A percentile compares a stretch with the other conserved stretches of the same genome.
Conservation (phyloP, 2,329 filamentous ascomycete genomes). For the Paraphaeosphaeria sporulosa region DNA sequence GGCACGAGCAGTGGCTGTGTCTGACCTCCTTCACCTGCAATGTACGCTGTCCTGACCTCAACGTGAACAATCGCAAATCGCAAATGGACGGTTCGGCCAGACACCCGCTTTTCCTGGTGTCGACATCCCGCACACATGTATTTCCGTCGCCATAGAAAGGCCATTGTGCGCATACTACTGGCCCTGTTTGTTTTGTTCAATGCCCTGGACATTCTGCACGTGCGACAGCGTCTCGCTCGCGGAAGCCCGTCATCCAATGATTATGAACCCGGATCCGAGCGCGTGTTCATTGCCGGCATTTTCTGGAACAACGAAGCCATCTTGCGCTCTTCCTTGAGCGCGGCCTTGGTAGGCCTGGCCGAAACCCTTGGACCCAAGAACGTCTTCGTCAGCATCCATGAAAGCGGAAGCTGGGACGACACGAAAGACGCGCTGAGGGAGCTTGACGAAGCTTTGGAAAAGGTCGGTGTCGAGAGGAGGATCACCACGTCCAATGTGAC, state of each 20-base stretch:
- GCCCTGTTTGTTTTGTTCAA: constrained; percentile 1
- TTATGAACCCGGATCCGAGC: constrained; percentile 1
- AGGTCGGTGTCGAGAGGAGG: constrained; percentile 59
- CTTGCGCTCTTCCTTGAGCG: constrained; percentile 67
- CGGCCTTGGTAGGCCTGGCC: constrained; percentile 64
- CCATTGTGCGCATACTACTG: neutral
- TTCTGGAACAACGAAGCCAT: constrained; percentile 72
- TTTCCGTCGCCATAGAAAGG: neutral
- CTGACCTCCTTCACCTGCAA: neutral
- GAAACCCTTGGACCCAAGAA: constrained; percentile 66
- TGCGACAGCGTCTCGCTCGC: neutral
- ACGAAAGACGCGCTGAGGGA: constrained; percentile 67
- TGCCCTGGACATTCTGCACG: constrained; percentile 2
- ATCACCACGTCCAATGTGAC: constrained; percentile 67
- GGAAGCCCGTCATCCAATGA: neutral
- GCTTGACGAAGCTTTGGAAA: constrained; percentile 62
- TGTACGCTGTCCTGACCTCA: neutral
- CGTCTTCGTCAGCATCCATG: constrained; percentile 71
- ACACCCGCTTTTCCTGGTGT: neutral
- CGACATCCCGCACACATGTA: neutral
- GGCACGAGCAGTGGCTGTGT: neutral
- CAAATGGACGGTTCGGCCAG: constrained; percentile 1
- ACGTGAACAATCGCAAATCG: neutral
- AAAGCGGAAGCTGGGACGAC: constrained; percentile 73
- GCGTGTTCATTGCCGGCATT: constrained; percentile 71